Evolutionary conservation across 345 rosid genomes (phyloP).

Genomic region (Sonneratia caseolaris): DNA sequence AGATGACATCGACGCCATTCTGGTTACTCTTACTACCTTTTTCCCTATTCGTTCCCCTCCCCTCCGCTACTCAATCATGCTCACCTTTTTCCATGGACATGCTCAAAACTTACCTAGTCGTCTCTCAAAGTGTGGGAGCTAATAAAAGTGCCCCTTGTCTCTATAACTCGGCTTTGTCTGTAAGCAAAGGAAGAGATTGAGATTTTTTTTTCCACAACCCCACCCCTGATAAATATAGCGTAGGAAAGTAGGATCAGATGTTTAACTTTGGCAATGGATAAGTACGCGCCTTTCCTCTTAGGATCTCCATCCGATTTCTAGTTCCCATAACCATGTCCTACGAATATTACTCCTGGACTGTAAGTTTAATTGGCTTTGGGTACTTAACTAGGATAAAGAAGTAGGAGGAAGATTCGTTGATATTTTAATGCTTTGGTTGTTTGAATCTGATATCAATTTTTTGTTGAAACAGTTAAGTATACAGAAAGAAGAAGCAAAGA

Average conservation of each 20-base stretch:
- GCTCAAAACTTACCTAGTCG: not conserved
- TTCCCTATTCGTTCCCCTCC: not conserved
- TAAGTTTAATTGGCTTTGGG: too few relatives aligned
- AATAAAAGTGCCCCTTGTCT: not conserved
- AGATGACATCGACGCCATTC: constrained; percentile 90
- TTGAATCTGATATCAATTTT: not conserved
- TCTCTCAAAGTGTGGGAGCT: not conserved
- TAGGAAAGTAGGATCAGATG: too few relatives aligned
- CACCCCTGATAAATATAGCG: too few relatives aligned
- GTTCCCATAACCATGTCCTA: not conserved
- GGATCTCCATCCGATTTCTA: not conserved
- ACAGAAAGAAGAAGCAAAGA: constrained; percentile 88
- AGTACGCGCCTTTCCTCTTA: not conserved
- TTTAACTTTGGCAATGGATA: not conserved
- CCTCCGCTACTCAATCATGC: not conserved
- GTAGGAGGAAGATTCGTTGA: not conserved
- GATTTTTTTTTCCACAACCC: not conserved
- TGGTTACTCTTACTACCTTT: constrained; percentile 18
- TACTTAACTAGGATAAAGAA: too few relatives aligned
- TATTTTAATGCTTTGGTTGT: not conserved
- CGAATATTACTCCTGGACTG: not conserved
- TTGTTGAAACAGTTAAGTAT: constrained; percentile 44
- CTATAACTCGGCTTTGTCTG: not conserved
- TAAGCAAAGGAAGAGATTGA: not conserved
- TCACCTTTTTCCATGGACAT: not conserved